These are phyloP conservation scores for Litsea cubeba DNA, from an alignment of 164 flowering plant species.

Conservation along the genomic window DNA sequence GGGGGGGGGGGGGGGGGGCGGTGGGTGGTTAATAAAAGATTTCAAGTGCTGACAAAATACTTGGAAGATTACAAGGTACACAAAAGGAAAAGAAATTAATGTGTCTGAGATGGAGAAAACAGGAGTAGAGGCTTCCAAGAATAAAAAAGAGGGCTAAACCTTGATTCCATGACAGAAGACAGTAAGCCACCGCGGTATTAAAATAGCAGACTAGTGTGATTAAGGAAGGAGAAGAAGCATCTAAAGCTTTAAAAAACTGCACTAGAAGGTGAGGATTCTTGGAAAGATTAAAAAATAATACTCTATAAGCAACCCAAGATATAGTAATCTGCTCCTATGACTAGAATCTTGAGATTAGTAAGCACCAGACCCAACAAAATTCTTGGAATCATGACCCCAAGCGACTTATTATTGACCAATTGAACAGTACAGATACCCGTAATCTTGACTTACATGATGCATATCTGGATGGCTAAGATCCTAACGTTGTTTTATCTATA, in stretches of 20 bases:
- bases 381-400: neutral
- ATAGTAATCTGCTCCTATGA: neutral
- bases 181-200: conserved; percentile 28
- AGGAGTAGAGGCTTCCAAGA: conserved; percentile 53
- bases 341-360: neutral
- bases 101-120: conserved; percentile 51
- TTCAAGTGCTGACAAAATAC: conserved; percentile 1
- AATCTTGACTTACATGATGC: no score
- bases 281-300: neutral
- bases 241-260: conserved; percentile 15
- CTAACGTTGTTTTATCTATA: no score
- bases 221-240: conserved; percentile 35
- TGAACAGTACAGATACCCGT: neutral
- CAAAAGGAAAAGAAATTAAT: conserved; percentile 47
- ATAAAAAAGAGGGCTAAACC: conserved; percentile 16
- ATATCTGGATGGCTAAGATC: no score
- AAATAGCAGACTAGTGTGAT: conserved; percentile 18
- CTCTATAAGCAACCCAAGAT: conserved; percentile 2
- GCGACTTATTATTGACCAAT: neutral
- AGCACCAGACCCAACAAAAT: neutral
- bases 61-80: conserved; percentile 26
- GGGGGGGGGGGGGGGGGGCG: no score
- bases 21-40: conserved; percentile 36
- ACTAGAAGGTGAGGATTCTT: conserved; percentile 32
- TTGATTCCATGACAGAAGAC: neutral